Evolutionary conservation across 331 rosid species (phyloP).

Genomic region (Rosa hybrid): DNA sequence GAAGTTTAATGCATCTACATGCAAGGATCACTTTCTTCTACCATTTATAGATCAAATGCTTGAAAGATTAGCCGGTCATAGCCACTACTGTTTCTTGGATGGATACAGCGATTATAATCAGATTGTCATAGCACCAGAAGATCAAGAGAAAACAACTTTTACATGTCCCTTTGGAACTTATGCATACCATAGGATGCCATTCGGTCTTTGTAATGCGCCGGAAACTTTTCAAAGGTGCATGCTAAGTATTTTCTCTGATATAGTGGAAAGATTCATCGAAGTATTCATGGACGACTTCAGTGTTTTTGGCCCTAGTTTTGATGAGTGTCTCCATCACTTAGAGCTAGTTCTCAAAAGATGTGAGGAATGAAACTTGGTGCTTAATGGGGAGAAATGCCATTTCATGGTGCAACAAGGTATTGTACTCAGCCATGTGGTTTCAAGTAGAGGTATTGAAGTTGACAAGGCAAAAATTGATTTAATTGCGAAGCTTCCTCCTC

Average conservation of each 20-base stretch:
- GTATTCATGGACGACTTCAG: slow-evolving; percentile 8
- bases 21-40: too few relatives aligned
- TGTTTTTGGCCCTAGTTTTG: neutral
- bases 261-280: neutral
- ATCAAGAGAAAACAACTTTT: too few relatives aligned
- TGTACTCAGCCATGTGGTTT: neutral
- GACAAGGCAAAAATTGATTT: neutral
- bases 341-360: neutral
- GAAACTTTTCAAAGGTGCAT: neutral
- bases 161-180: neutral
- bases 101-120: too few relatives aligned
- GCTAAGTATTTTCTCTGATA: neutral
- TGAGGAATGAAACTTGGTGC: neutral
- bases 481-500: neutral
- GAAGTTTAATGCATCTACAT: too few relatives aligned
- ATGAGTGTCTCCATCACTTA: neutral
- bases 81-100: too few relatives aligned
- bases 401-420: neutral
- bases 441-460: neutral
- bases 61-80: too few relatives aligned
- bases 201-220: neutral
- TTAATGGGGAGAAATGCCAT: neutral
- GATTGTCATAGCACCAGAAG: too few relatives aligned
- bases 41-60: too few relatives aligned
- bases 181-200: neutral